A percentile compares a stretch with the other conserved stretches of the same genome.
phyloP scores from a whole-genome alignment of 139 green algal species.

The Edaphochlamys debaryana region DNA sequence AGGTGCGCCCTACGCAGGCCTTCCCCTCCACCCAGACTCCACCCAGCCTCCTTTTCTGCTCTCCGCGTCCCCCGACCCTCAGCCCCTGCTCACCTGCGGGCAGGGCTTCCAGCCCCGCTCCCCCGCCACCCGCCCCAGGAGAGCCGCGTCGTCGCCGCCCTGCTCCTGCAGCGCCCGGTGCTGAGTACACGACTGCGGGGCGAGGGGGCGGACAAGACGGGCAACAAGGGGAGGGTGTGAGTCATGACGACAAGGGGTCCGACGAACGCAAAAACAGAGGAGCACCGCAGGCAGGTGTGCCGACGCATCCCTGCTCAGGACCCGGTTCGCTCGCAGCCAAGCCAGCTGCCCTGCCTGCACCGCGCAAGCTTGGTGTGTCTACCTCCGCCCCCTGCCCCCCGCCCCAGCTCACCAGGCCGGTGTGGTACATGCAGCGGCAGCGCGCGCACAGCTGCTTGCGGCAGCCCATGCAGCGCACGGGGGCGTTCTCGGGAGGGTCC shows the following conservation, averaged over 20 bases:
- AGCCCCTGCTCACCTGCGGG: conserved; percentile 9
- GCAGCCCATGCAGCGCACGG: conserved; percentile 20
- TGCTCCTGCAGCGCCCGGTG: conserved; percentile 2
- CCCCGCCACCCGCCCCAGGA: conserved; percentile 12
- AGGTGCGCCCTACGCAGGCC: too few relatives aligned
- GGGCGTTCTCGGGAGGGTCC: neutral
- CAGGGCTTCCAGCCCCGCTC: conserved; percentile 41
- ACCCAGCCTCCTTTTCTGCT: too few relatives aligned
- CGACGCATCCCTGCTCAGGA: too few relatives aligned
- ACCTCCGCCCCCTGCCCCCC: neutral
- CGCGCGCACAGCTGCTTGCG: conserved; percentile 24
- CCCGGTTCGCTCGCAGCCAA: too few relatives aligned
- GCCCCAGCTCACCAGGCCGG: conserved; percentile 18
- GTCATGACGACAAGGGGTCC: too few relatives aligned
- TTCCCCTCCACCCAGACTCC: too few relatives aligned
- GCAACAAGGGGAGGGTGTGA: too few relatives aligned
- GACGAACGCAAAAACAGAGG: too few relatives aligned
- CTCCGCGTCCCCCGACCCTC: too few relatives aligned
- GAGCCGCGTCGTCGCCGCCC: conserved; percentile 17
- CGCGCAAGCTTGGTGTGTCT: too few relatives aligned
- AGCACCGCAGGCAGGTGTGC: too few relatives aligned
- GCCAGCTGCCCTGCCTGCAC: too few relatives aligned
- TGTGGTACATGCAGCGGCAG: conserved; percentile 21
- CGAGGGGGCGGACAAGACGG: neutral
- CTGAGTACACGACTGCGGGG: conserved; percentile 31